Evolutionary conservation across 2,329 filamentous ascomycete genomes (phyloP), one percentile per base, ranked within the genome.

Genomic region (Uncinocarpus reesii): DNA sequence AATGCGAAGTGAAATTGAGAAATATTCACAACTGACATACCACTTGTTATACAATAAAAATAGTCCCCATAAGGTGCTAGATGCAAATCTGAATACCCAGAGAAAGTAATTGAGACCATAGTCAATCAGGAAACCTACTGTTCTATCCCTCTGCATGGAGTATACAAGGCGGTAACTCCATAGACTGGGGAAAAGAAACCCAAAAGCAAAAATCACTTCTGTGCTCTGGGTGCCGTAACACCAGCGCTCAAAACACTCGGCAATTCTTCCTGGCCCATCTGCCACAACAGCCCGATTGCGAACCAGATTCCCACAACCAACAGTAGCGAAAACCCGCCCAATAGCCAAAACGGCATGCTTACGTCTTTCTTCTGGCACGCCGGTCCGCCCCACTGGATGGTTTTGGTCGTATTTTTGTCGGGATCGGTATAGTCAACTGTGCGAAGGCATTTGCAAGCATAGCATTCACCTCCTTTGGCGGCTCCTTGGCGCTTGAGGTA

Each of bases 161-260:
- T 7, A 11, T 15, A 40, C 7, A 15, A 6, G 26, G 36, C 20
- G 11, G 36, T 40, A 40, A 35, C 32, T 35, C 13, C n/a, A 11
- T 37, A 37, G 2, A 21, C 23, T 4, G 35, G 5, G 16, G 7
- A 24, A n/a, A 4, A 40, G 11, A 40, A 11, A 20, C 15, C 26
- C 7, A 21, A 3, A 36, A 24, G 26, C 18, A 11, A 7, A 1
- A 20, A 40, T 62, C 52, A 69, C 53, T 65, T 73, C 57, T 72
- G 70, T 49, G 60, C 56, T 43, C 63, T 87, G 28, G 81, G 75
- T 50, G 80, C 78, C 55, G 83, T 85, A 31, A 98, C 90, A 54
- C 92, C 92, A 41, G 92, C 92, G n/a, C 88, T 87, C 65, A 98
- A 89, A 7, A 98, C 90, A 58, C 88, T 88, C 0, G 92, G 92